A percentile compares a stretch with the other conserved stretches of the same genome.
Conservation (phyloP, 805 yeast species). For the Blastobotrys terrestris region DNA sequence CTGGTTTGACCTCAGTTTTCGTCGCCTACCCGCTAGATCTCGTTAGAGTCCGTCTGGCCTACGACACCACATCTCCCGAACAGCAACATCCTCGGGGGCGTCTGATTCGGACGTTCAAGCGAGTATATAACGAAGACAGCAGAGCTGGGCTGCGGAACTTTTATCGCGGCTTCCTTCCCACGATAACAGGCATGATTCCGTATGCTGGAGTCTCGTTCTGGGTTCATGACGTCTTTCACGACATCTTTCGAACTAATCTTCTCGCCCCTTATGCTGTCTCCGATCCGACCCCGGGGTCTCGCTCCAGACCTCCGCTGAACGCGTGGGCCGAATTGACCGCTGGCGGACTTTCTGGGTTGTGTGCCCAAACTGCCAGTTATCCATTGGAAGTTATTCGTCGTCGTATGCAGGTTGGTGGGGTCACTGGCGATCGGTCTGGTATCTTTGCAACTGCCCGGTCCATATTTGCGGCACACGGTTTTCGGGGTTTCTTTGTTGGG, state of each 20-base stretch:
- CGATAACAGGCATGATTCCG: conserved; percentile 92
- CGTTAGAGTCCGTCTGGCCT: conserved; percentile 86
- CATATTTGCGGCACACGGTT: conserved; percentile 69
- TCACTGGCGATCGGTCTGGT: conserved; percentile 34
- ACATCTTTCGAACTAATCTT: conserved; percentile 59
- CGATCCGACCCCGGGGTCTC: conserved; percentile 5
- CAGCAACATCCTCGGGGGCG: conserved; percentile 16
- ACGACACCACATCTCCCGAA: conserved; percentile 48
- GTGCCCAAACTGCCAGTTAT: conserved; percentile 92
- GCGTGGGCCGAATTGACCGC: conserved; percentile 92
- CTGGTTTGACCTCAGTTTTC: conserved; percentile 83
- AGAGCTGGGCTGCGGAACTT: conserved; percentile 51
- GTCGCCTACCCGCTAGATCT: conserved; percentile 90
- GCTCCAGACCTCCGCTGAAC: conserved; percentile 54
- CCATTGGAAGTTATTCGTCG: conserved; percentile 94
- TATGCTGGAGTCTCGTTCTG: conserved; percentile 97
- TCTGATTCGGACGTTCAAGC: conserved; percentile 23
- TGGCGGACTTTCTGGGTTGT: conserved; percentile 94
- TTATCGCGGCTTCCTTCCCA: conserved; percentile 91
- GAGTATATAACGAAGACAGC: conserved; percentile 25
- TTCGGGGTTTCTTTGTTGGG: conserved; percentile 89
- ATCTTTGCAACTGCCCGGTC: conserved; percentile 36
- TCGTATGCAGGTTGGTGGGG: conserved; percentile 93
- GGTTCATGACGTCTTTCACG: conserved; percentile 89
- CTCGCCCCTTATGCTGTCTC: conserved; percentile 43